Base-by-base conservation (phyloP, 352 stramenopile genomes). In the Phytopythium cucurbitacearum region DNA sequence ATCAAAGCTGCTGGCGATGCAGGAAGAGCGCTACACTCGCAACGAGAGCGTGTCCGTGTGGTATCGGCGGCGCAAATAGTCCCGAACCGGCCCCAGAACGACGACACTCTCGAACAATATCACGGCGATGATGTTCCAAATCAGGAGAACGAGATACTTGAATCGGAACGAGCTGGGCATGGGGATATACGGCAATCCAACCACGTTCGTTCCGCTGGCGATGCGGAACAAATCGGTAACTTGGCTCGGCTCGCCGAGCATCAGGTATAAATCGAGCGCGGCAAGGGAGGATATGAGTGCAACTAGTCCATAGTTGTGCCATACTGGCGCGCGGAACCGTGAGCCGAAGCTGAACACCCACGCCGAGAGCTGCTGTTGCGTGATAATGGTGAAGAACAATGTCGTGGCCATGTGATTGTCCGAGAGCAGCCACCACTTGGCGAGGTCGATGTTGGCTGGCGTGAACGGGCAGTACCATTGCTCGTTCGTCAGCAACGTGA, bases 161-260 rank as follows among this genome's bases (percentile, higher is more conserved):
- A 65, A 38, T 7, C 68, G 69, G 58, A 80, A 82, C 32, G 55
- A 65, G 35, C 53, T 39, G 5, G 72, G 72, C 59, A 83, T 67
- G 28, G 72, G 53, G 3, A 83, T 56, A 13, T 80, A 60, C 0
- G 69, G 73, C 15, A 83, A 51, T 0, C 67, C 73, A 0, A 83
- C 63, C 11, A 83, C 69, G 51, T 83, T 83, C 9, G 73, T 74
- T 37, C 66, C 64, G 46, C 63, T 83, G 10, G 73, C 64, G 46
- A 83, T 80, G 41, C 73, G 73, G 55, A 83, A 83, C 12, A 38
- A 39, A 16, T 84, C 70, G 9, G 59, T 81, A 39, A 80, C 21
- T 7, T 36, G 32, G 53, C 58, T 75, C 15, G 67, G 73, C n/a
- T 63, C 51, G 7, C 70, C 70, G 8, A 81, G 61, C 15, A 75